Percentiles rank a stretch among this genome's conserved stretches.
Conservation (phyloP, 2,329 filamentous ascomycete species). For the Penicillium palitans region DNA sequence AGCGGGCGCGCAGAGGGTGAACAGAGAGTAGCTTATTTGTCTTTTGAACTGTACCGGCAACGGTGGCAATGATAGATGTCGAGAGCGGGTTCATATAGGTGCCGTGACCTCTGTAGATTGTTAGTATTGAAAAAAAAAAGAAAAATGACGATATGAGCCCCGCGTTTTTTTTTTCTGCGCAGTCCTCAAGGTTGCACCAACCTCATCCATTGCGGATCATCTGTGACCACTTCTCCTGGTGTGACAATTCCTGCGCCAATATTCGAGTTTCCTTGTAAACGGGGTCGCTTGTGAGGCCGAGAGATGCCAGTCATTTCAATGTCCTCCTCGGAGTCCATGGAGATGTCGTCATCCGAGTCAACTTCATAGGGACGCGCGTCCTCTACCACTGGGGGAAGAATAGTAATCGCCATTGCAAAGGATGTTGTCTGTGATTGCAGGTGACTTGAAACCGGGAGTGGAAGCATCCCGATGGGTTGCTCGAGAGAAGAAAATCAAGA, state of each 20-base stretch:
- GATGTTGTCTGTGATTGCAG: not conserved
- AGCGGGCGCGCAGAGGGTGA: conserved; percentile 83
- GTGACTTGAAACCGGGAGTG: not conserved
- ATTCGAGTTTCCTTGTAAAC: conserved; percentile 27
- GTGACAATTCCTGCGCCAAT: conserved; percentile 66
- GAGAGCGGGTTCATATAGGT: conserved; percentile 68
- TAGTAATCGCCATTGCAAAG: conserved; percentile 58
- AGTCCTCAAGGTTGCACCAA: conserved; percentile 16
- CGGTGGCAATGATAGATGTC: conserved; percentile 78
- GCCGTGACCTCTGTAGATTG: conserved; percentile 72
- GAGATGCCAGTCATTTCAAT: conserved; percentile 33
- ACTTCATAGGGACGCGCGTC: conserved; percentile 33
- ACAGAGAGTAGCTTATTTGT: conserved; percentile 97
- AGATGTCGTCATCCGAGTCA: conserved; percentile 53
- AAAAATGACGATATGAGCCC: not conserved
- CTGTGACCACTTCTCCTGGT: conserved; percentile 83
- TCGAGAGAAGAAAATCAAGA: conserved; percentile 6
- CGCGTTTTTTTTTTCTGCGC: not conserved
- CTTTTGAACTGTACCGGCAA: conserved; percentile 85
- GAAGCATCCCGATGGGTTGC: conserved; percentile 1
- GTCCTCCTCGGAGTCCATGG: conserved; percentile 49
- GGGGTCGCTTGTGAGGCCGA: conserved; percentile 42
- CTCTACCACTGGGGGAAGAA: conserved; percentile 53
- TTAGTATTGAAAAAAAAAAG: conserved; percentile 11
- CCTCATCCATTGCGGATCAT: conserved; percentile 94